phyloP scores from a whole-genome alignment of 352 stramenopile species.

The Phytophthora hibernalis region DNA sequence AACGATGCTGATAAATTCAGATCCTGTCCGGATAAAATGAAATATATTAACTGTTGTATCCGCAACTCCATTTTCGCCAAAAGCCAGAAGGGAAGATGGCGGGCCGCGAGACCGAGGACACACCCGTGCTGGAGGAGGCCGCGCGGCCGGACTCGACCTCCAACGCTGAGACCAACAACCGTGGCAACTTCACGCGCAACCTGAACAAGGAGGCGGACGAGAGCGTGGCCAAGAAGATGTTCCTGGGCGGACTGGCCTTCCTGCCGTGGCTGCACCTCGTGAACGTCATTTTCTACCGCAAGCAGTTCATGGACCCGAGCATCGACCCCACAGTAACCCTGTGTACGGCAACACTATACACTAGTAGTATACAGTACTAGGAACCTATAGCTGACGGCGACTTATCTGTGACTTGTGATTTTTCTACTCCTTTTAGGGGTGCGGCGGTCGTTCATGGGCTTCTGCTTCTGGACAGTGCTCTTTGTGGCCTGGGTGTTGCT shows the following conservation, averaged over 20 bases:
- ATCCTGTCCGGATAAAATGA: conserved; percentile 8
- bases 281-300: conserved; percentile 85
- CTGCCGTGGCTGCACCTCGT: conserved; percentile 87
- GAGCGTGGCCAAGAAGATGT: conserved; percentile 84
- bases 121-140: conserved; percentile 66
- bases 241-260: conserved; percentile 73
- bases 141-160: conserved; percentile 21
- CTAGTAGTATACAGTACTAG: neutral
- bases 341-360: conserved; percentile 52
- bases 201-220: conserved; percentile 81
- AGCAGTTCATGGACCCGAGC: conserved; percentile 75
- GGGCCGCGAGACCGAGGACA: conserved; percentile 39
- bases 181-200: conserved; percentile 90
- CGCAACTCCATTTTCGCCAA: conserved; percentile 6
- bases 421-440: conserved; percentile 63
- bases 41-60: neutral
- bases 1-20: neutral
- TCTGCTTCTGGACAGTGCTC: conserved; percentile 71
- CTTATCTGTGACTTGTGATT: conserved; percentile 3
- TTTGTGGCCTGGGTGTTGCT: conserved; percentile 81
- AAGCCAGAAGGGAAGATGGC: conserved; percentile 33
- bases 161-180: conserved; percentile 63
- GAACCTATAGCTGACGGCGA: neutral
- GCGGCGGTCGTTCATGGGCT: conserved; percentile 77
- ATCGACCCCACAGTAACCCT: conserved; percentile 75